A percentile compares a stretch with the other conserved stretches of the same genome.
Evolutionary conservation across 2,329 filamentous ascomycete genomes (phyloP).

Genomic region (Ophiostoma perfectum): DNA sequence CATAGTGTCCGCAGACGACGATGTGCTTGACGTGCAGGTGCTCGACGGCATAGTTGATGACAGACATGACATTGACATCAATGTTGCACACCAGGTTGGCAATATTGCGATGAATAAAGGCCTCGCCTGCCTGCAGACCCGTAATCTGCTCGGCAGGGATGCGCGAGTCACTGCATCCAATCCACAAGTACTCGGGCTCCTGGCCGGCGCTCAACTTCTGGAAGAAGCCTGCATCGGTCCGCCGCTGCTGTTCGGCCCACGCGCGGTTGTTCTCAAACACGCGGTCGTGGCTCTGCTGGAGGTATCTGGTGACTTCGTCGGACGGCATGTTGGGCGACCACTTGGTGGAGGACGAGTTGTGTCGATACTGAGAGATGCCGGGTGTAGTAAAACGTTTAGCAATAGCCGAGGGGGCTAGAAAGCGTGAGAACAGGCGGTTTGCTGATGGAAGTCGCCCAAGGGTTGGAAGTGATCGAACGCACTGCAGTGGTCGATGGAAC

Average conservation of each 20-base stretch:
- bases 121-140: constrained; percentile 77
- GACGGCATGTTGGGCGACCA: constrained; percentile 22
- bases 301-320: constrained; percentile 48
- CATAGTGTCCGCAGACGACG: constrained; percentile 73
- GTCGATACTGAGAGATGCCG: background rate
- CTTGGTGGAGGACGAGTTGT: background rate
- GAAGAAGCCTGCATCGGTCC: constrained; percentile 61
- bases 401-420: background rate
- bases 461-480: background rate
- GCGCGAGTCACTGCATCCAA: constrained; percentile 85
- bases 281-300: constrained; percentile 58
- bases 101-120: constrained; percentile 93
- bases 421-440: background rate
- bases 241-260: constrained; percentile 57
- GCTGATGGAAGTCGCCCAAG: background rate
- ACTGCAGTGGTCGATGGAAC: background rate
- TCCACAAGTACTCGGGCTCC: constrained; percentile 71
- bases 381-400: background rate
- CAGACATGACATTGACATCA: constrained; percentile 42
- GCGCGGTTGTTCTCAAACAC: constrained; percentile 64
- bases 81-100: constrained; percentile 78
- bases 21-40: constrained; percentile 79
- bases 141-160: constrained; percentile 88
- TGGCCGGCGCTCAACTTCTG: constrained; percentile 58
- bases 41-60: constrained; percentile 81